Conservation (phyloP, 257 asterid genomes). For the Solanum commersonii region DNA sequence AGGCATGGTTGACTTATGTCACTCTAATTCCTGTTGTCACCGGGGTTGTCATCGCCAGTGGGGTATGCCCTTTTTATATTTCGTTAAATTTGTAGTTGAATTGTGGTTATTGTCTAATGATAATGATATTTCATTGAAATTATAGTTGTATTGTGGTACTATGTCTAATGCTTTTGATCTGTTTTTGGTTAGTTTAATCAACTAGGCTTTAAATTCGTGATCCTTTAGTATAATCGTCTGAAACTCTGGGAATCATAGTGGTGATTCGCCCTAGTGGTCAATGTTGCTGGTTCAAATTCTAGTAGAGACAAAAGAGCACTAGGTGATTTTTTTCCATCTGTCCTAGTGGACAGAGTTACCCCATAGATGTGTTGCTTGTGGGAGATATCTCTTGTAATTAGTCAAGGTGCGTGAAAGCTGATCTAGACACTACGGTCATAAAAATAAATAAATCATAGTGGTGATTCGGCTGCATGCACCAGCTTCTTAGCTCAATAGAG, state of each 20-base stretch:
- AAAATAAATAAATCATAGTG: background rate
- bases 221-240: background rate
- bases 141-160: background rate
- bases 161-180: background rate
- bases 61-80: constrained; percentile 27
- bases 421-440: background rate
- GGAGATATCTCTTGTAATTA: background rate
- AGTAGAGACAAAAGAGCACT: background rate
- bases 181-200: background rate
- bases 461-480: background rate
- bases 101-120: background rate
- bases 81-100: background rate
- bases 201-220: background rate
- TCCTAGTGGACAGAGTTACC: background rate
- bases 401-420: background rate
- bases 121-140: background rate
- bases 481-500: background rate
- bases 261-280: background rate
- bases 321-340: background rate
- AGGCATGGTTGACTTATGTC: constrained; percentile 69
- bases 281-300: background rate
- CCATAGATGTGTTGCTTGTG: background rate
- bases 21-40: constrained; percentile 72
- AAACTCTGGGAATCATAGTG: background rate
- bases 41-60: constrained; percentile 76